A percentile compares a stretch with the other conserved stretches of the same genome.
Evolutionary conservation across 2,329 filamentous ascomycete species (phyloP).

Genomic region (Colletotrichum liriopes): DNA sequence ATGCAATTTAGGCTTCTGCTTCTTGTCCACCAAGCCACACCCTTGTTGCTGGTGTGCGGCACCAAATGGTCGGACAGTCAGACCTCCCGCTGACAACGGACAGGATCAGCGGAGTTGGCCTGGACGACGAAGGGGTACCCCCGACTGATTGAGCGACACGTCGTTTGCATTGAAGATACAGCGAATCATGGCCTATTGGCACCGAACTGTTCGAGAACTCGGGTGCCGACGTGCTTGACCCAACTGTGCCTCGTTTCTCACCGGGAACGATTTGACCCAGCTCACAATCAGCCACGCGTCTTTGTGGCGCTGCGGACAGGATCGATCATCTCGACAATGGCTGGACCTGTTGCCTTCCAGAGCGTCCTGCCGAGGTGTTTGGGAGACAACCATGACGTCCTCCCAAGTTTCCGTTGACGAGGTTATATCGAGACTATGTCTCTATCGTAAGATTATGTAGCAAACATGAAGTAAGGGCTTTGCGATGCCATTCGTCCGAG

Average conservation of each 20-base stretch:
- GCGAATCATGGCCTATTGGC: conserved; percentile 21
- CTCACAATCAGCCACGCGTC: conserved; percentile 25
- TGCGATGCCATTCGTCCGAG: not conserved
- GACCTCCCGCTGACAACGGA: conserved; percentile 24
- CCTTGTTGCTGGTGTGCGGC: conserved; percentile 15
- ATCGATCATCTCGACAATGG: not conserved
- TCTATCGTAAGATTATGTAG: not conserved
- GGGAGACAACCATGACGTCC: not conserved
- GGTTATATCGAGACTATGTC: not conserved
- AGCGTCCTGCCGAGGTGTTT: not conserved
- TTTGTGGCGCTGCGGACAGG: conserved; percentile 14
- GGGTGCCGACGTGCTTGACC: not conserved
- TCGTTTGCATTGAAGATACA: conserved; percentile 26
- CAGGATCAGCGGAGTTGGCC: conserved; percentile 22
- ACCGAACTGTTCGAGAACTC: conserved; percentile 12
- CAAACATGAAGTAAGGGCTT: not conserved
- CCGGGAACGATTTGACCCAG: not conserved
- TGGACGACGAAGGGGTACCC: not conserved
- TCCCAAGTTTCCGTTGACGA: not conserved
- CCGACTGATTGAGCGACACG: conserved; percentile 18
- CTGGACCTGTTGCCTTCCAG: no score
- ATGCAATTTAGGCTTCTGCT: conserved; percentile 14
- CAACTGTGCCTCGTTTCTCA: not conserved
- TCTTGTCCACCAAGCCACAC: conserved; percentile 21
- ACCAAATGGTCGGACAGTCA: conserved; percentile 26